Evolutionary conservation across 2,329 filamentous ascomycete species (phyloP).

Genomic region (Neophaeococcomyces mojaviensis): DNA sequence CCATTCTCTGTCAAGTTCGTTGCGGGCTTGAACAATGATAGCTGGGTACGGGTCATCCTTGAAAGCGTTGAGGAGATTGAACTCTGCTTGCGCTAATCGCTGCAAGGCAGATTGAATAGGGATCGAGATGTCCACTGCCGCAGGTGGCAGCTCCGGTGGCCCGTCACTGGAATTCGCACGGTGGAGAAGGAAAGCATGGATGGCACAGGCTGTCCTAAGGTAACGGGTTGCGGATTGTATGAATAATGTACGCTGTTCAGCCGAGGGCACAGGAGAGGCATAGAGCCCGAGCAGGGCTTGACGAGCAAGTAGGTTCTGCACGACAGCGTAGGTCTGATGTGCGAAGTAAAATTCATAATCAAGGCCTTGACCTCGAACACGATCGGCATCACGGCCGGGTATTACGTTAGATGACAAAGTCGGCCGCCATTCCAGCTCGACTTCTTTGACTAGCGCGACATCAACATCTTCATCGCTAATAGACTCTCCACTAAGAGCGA

Average conservation of each 20-base stretch:
- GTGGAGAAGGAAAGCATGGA: constrained; percentile 60
- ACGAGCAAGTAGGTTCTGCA: constrained; percentile 65
- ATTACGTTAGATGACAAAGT: constrained; percentile 58
- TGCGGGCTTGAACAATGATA: constrained; percentile 70
- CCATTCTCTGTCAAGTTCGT: constrained; percentile 82
- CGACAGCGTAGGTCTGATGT: constrained; percentile 67
- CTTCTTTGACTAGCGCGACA: constrained; percentile 57
- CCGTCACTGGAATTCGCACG: constrained; percentile 43
- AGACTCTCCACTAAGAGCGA: constrained; percentile 55
- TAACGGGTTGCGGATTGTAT: constrained; percentile 69
- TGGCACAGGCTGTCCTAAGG: constrained; percentile 68
- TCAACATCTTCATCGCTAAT: constrained; percentile 57
- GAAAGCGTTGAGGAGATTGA: constrained; percentile 78
- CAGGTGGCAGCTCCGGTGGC: constrained; percentile 17
- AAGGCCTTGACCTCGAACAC: constrained; percentile 64
- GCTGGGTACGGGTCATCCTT: constrained; percentile 93
- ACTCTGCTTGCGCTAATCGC: constrained; percentile 69
- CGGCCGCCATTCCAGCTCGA: constrained; percentile 73
- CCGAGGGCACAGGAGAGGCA: constrained; percentile 52
- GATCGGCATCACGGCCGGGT: constrained; percentile 55
- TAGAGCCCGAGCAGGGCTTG: constrained; percentile 67
- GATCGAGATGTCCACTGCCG: constrained; percentile 38
- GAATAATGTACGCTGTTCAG: constrained; percentile 60
- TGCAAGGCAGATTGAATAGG: constrained; percentile 36
- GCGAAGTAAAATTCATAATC: constrained; percentile 79